Evolutionary conservation across 1,284 basidiomycete species (phyloP), one percentile per base, ranked within the genome.

Genomic region (Cystobasidiaceae sp.): DNA sequence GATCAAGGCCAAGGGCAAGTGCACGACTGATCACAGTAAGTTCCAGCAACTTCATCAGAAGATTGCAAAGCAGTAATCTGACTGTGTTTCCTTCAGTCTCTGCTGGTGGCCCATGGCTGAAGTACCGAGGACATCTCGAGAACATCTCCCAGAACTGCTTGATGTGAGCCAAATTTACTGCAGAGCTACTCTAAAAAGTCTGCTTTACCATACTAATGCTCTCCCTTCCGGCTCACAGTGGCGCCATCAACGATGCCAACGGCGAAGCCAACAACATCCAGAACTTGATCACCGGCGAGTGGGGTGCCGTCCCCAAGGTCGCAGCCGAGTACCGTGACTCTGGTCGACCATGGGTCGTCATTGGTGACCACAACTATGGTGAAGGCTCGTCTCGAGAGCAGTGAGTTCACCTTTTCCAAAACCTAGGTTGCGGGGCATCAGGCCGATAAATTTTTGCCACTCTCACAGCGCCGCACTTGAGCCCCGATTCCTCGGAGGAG

Each of bases 1-100:
- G 75, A 97, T 98, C 84, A 97, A 98, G 85, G 94, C 91, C 71
- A 83, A 87, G 82, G 96, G 96, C 84, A 98, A 99, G 84, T 99
- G 96, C 88, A 97, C 81, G 70, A 82, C 81, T 69, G 81, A 82
- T 73, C 79, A 80, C 75, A 80, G 30, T 41, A 17, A 65, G 39
- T 41, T 13, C 61, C 30, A 25, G 39, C 51, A 54, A 56, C 30
- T 15, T 17, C n/a, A n/a, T n/a, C n/a, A n/a, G n/a, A n/a, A n/a
- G n/a, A n/a, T n/a, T n/a, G n/a, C n/a, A n/a, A n/a, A n/a, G n/a
- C n/a, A n/a, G n/a, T n/a, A n/a, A n/a, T n/a, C n/a, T n/a, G n/a
- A n/a, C n/a, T n/a, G n/a, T n/a, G n/a, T n/a, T n/a, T n/a, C n/a
- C n/a, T n/a, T n/a, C n/a, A n/a, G n/a, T 96, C 78, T 90, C 87